Base-by-base conservation (phyloP, 495 filamentous ascomycete genomes). In the Penicillium roqueforti region DNA sequence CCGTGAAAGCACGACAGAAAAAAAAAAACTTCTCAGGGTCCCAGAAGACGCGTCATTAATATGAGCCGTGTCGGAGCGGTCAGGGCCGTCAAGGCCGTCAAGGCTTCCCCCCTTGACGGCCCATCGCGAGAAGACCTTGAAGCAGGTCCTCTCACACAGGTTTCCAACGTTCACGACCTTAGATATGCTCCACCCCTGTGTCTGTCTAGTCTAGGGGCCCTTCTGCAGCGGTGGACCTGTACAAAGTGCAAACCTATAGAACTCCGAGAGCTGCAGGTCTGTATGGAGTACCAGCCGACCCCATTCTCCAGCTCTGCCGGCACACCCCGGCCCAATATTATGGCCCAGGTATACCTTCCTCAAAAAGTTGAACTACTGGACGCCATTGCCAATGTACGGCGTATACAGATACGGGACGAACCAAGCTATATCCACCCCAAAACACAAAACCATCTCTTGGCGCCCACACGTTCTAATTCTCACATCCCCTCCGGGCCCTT, bases 181-280 rank as follows among this genome's bases (percentile, higher is more conserved):
- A 25, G 14, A 20, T 14, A 38, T 40, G 23, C 61, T 51, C 59
- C 62, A 59, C 62, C 39, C 36, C 25, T 57, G 56, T 51, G 55
- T 56, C 44, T 38, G 56, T 58, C 61, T n/a, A n/a, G n/a, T n/a
- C n/a, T n/a, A 53, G 58, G 55, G 61, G 31, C 59, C 59, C 43
- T 16, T 36, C 58, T 61, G 47, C 23, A 31, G 48, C 7, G 38
- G 38, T 40, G 26, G 37, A 38, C 20, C 47, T 51, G 47, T 29
- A 51, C 7, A 40, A n/a, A n/a, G n/a, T n/a, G n/a, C n/a, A n/a
- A n/a, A 4, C 47, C 23, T 38, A 41, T 36, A 16, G 13, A 16
- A 16, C 32, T 37, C 16, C 16, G 18, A n/a, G 23, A 23, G 55
- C 56, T 59, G 57, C 40, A 55, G n/a, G n/a, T n/a, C 58, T 59